These are phyloP conservation scores for Astrocystis sublimbata DNA, from an alignment of 495 filamentous ascomycete species.

Conservation along the genomic window DNA sequence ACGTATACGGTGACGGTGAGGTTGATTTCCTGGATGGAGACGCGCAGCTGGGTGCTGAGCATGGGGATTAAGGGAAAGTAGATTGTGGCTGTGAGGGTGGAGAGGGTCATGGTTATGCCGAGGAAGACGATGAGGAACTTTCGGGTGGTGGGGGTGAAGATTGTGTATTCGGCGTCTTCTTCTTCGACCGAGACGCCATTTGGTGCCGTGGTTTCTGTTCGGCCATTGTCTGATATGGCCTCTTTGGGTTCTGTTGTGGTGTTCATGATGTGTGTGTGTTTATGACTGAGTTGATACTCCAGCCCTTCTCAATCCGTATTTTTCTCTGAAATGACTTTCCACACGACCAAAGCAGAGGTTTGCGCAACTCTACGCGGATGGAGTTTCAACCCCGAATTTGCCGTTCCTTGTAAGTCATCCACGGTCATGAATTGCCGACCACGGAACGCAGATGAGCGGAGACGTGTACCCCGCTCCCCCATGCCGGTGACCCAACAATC, in stretches of 20 bases:
- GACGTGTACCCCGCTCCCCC: too few species aligned
- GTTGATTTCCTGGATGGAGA: conserved; percentile 45
- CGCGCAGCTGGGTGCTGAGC: conserved; percentile 39
- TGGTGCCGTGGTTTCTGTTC: background rate
- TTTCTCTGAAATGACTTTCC: too few species aligned
- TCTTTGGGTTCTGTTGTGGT: background rate
- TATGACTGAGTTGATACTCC: too few species aligned
- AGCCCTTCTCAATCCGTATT: too few species aligned
- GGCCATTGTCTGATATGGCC: background rate
- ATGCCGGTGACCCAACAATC: too few species aligned
- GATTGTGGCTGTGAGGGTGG: conserved; percentile 46
- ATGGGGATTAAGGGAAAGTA: conserved; percentile 47
- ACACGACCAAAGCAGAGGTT: too few species aligned
- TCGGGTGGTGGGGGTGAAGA: background rate
- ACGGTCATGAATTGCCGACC: too few species aligned
- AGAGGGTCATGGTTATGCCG: conserved; percentile 38
- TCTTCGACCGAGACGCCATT: background rate
- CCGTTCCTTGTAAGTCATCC: too few species aligned
- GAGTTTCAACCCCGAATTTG: too few species aligned
- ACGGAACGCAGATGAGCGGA: too few species aligned
- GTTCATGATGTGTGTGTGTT: too few species aligned
- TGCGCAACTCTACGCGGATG: too few species aligned
- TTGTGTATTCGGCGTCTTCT: background rate
- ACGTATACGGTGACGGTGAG: conserved; percentile 49
- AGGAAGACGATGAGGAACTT: conserved; percentile 34